Percentiles rank a stretch among this genome's conserved stretches.
phyloP scores from a whole-genome alignment of 2,329 filamentous ascomycete genomes.

The Penicillium sp. region DNA sequence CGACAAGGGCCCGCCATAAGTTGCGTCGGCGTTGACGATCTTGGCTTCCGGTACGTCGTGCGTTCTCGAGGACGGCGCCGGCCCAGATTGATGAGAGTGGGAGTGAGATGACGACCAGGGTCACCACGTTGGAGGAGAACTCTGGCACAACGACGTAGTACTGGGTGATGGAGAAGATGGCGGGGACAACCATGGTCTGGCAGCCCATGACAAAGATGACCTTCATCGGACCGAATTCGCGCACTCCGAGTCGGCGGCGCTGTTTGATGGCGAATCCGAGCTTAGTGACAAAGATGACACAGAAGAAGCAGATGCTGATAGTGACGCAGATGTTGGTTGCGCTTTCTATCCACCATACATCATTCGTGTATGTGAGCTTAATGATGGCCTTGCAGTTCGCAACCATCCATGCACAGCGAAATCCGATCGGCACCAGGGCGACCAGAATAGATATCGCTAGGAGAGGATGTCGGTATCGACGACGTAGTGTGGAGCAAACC shows the following conservation, averaged over 20 bases:
- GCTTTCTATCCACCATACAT: conserved; percentile 36
- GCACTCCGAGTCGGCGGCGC: conserved; percentile 50
- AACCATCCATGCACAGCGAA: conserved; percentile 47
- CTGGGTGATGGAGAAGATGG: conserved; percentile 52
- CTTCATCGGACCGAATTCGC: conserved; percentile 56
- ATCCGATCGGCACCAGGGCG: conserved; percentile 45
- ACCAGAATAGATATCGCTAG: conserved; percentile 43
- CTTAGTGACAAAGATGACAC: conserved; percentile 54
- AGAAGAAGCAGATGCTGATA: conserved; percentile 54
- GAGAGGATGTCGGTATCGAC: conserved; percentile 39
- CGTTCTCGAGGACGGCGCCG: conserved; percentile 29
- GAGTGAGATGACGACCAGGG: conserved; percentile 54
- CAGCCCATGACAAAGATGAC: conserved; percentile 60
- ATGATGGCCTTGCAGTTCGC: conserved; percentile 41
- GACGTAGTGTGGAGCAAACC: conserved; percentile 48
- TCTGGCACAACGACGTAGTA: conserved; percentile 46
- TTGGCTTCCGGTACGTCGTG: conserved; percentile 5
- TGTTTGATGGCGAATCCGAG: conserved; percentile 50
- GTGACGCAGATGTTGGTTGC: conserved; percentile 46
- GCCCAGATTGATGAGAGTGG: conserved; percentile 62
- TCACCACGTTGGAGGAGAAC: conserved; percentile 48
- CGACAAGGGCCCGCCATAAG: conserved; percentile 23
- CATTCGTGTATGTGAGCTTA: conserved; percentile 19
- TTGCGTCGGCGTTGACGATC: conserved; percentile 15
- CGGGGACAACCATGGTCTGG: conserved; percentile 58